Conservation (phyloP, 2,329 filamentous ascomycete genomes). For the Alternaria atra region DNA sequence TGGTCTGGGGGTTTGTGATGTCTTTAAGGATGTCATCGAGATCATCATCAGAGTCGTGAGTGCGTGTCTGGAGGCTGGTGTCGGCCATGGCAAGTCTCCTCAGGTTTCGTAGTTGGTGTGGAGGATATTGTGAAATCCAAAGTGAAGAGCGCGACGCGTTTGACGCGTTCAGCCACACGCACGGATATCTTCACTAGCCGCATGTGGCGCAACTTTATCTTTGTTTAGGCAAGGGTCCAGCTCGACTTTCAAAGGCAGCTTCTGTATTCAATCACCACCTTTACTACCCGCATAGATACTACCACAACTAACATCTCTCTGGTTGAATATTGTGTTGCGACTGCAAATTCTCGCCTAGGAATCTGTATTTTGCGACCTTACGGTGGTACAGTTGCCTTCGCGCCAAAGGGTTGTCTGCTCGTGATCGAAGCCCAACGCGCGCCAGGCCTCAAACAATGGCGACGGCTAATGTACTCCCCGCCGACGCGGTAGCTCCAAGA, state of each 20-base stretch:
- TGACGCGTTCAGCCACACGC: constrained; percentile 24
- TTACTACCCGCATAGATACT: background rate
- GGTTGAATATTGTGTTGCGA: background rate
- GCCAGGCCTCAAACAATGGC: constrained; percentile 35
- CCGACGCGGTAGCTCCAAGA: constrained; percentile 40
- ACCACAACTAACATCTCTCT: background rate
- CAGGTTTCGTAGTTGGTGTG: background rate
- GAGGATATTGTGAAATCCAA: background rate
- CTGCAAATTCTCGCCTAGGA: background rate
- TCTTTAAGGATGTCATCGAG: constrained; percentile 80
- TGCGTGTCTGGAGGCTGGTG: constrained; percentile 17
- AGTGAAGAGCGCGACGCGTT: constrained; percentile 20
- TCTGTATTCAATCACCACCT: constrained; percentile 7
- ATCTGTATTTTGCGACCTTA: background rate
- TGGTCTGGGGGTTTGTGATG: constrained; percentile 66
- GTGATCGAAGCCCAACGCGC: constrained; percentile 13
- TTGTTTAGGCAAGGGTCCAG: constrained; percentile 14
- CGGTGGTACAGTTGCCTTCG: background rate
- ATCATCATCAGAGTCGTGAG: constrained; percentile 54
- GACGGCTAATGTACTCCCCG: constrained; percentile 32
- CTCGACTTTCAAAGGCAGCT: constrained; percentile 12
- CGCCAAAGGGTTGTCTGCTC: constrained; percentile 5
- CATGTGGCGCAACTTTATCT: constrained; percentile 20
- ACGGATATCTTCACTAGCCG: constrained; percentile 15
- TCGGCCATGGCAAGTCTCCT: constrained; percentile 30